Base-by-base conservation (phyloP, 2,329 filamentous ascomycete species). In the Xylaria sp. region DNA sequence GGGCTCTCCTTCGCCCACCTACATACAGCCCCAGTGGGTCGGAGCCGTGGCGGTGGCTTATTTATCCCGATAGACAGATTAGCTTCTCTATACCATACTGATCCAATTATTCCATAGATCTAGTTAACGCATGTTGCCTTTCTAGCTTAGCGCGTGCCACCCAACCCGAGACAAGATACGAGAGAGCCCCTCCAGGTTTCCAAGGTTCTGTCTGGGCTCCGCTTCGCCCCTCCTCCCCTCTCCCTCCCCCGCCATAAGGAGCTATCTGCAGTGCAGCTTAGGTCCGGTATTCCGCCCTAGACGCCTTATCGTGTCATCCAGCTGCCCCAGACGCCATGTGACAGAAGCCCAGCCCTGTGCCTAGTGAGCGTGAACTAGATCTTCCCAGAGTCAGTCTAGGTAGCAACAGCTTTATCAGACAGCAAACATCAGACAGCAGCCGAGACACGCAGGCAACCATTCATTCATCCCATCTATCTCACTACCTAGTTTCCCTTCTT, bases 341-440 rank as follows among this genome's bases (percentile, higher is more conserved):
- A 66, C 52, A 35, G 48, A 38, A 59, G 37, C 47, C 49, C 46
- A 63, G 62, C 62, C 66, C 54, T 67, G 64, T 67, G 66, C 66
- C 64, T 59, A 40, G 55, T 53, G 57, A 60, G 62, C 59, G 64
- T 63, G 61, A 58, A 60, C 63, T 54, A 44, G 37, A 46, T 41
- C 38, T 56, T 29, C 47, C 29, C n/a, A n/a, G n/a, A n/a, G n/a
- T n/a, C n/a, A n/a, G n/a, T n/a, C n/a, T n/a, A n/a, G n/a, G n/a
- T 38, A 33, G 13, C 15, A 55, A 25, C 41, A 10, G 21, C 27
- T 54, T 35, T 52, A 43, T 54, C 46, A 53, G 27, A 44, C 56
- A 54, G 11, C 52, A 55, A 27, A n/a, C n/a, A 43, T 54, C 46
- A 53, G 27, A 44, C 56, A 54, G 11, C 52, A 55, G 19, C 49